Evolutionary conservation across 1,284 basidiomycete genomes (phyloP).

Genomic region (Boletus sp.): DNA sequence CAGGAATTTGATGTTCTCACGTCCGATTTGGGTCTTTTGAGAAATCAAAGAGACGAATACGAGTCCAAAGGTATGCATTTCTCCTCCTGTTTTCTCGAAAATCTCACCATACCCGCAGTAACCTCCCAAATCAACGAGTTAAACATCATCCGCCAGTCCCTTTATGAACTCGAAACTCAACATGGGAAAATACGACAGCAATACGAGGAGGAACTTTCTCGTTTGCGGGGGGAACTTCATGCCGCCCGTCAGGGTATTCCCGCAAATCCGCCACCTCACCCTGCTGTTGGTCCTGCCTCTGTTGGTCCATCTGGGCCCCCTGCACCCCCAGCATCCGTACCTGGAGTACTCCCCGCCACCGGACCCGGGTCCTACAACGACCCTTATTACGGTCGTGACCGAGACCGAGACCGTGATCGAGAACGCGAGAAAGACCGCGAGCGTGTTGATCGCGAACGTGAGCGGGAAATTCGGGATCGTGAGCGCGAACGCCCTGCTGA

Average conservation of each 20-base stretch:
- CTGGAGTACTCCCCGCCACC: constrained; percentile 28
- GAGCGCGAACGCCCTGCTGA: constrained; percentile 35
- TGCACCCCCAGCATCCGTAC: constrained; percentile 28
- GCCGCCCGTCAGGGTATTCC: constrained; percentile 37
- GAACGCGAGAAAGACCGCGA: constrained; percentile 39
- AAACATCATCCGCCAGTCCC: constrained; percentile 66
- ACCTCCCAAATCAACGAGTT: constrained; percentile 69
- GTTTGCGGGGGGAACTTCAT: constrained; percentile 64
- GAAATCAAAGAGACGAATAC: constrained; percentile 84
- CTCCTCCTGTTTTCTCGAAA: not conserved
- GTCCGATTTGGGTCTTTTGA: constrained; percentile 64
- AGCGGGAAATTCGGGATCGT: constrained; percentile 36
- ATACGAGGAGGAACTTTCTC: constrained; percentile 71
- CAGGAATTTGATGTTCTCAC: constrained; percentile 82
- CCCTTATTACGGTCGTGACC: constrained; percentile 41
- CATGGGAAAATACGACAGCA: constrained; percentile 69
- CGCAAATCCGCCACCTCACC: constrained; percentile 31
- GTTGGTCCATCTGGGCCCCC: constrained; percentile 32
- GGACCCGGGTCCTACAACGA: constrained; percentile 37
- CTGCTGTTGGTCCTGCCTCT: constrained; percentile 35
- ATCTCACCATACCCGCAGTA: constrained; percentile 41
- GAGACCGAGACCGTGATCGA: constrained; percentile 38
- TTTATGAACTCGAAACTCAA: constrained; percentile 75
- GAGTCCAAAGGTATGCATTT: constrained; percentile 71
- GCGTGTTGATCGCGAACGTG: constrained; percentile 20